These are phyloP conservation scores for Aureobasidium sp. DNA, from an alignment of 2,329 filamentous ascomycete genomes.

Conservation along the genomic window DNA sequence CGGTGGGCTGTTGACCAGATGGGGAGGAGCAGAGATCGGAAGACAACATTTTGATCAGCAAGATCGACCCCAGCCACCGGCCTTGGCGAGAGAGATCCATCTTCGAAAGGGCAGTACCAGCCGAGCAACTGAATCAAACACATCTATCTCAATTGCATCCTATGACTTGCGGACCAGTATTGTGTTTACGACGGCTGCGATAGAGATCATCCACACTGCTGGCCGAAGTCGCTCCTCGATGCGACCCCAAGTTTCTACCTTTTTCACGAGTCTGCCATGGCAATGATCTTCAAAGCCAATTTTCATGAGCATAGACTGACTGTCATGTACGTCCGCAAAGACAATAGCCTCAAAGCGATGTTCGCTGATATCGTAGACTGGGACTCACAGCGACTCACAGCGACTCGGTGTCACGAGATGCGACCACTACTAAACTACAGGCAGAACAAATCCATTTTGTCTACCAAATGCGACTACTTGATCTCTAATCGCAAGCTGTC, in stretches of 20 bases:
- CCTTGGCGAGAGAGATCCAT: neutral
- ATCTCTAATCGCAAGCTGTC: constrained; percentile 57
- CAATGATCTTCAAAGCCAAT: neutral
- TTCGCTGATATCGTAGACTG: neutral
- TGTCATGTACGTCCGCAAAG: neutral
- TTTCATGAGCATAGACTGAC: neutral
- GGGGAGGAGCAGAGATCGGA: neutral
- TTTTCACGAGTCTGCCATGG: neutral
- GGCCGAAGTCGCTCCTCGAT: neutral
- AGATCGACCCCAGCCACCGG: neutral
- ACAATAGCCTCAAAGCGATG: neutral
- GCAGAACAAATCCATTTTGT: no score
- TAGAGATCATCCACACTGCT: neutral
- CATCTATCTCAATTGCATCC: neutral
- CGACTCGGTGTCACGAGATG: neutral
- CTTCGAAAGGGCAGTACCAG: neutral
- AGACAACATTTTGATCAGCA: neutral
- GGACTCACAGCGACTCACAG: neutral
- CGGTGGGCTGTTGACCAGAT: neutral
- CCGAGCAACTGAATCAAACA: neutral
- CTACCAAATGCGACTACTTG: neutral
- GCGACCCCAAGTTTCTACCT: neutral
- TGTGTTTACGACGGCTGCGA: neutral
- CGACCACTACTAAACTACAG: neutral
- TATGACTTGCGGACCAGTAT: neutral